Evolutionary conservation across 768 basidiomycete genomes (phyloP).

Genomic region (Tulasnella sp.): DNA sequence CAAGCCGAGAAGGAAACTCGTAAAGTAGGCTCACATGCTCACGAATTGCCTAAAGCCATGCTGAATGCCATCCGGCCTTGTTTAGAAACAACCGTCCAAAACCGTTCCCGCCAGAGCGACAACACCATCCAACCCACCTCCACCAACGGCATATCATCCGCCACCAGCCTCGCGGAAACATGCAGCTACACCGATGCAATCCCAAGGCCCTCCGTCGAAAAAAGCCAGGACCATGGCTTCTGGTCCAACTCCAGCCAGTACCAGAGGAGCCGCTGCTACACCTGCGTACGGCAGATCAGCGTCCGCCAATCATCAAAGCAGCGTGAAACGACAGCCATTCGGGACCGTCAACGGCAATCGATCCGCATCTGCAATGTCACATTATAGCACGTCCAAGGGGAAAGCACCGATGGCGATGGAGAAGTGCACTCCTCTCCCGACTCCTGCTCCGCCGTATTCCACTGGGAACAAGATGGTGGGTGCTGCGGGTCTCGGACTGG

Average conservation of each 20-base stretch:
- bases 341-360: slow-evolving; percentile 16
- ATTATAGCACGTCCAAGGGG: not conserved
- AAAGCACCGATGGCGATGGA: slow-evolving; percentile 1
- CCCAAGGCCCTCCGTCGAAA: not conserved
- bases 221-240: not conserved
- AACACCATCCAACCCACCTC: slow-evolving; percentile 12
- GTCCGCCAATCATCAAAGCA: not conserved
- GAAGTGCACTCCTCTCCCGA: not conserved
- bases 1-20: slow-evolving; percentile 35
- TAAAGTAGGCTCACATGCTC: slow-evolving; percentile 1
- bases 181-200: slow-evolving; percentile 17
- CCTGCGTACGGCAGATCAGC: not conserved
- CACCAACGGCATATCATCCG: not conserved
- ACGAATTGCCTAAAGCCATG: not conserved
- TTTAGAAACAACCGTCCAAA: not conserved
- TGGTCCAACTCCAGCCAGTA: not conserved
- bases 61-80: not conserved
- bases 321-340: slow-evolving; percentile 7
- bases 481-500: not conserved
- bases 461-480: slow-evolving; percentile 4
- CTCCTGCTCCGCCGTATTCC: not conserved
- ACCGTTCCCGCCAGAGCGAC: slow-evolving; percentile 18
- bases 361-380: not conserved
- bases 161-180: slow-evolving; percentile 11
- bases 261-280: not conserved